These are phyloP conservation scores for Cystobasidium sp. DNA, from an alignment of 1,284 basidiomycete species.

Conservation along the genomic window DNA sequence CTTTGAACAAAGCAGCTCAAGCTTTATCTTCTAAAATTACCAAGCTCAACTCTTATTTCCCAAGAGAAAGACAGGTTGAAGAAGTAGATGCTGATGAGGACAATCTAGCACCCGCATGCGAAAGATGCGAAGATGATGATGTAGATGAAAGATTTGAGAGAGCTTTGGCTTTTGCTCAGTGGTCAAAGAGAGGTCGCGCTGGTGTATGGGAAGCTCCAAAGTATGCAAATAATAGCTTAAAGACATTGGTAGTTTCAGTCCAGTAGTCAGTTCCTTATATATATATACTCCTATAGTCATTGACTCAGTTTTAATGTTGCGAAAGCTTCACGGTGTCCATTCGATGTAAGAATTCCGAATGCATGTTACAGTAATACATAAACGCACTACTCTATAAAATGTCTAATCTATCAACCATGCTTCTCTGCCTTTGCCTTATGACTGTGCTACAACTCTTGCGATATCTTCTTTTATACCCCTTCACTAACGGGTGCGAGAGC, in stretches of 20 bases:
- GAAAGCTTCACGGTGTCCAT: background rate
- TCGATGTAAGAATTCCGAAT: slow-evolving; percentile 25
- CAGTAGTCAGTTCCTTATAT: background rate
- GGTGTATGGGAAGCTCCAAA: slow-evolving; percentile 37
- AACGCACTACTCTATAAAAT: background rate
- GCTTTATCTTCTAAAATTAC: slow-evolving; percentile 14
- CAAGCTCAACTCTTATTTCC: slow-evolving; percentile 28
- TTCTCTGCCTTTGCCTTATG: background rate
- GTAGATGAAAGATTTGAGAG: slow-evolving; percentile 33
- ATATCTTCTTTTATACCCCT: too few relatives aligned
- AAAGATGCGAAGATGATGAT: slow-evolving; percentile 1
- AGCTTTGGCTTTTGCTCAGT: slow-evolving; percentile 34
- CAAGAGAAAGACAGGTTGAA: slow-evolving; percentile 13
- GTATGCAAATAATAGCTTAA: slow-evolving; percentile 1
- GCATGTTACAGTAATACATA: background rate
- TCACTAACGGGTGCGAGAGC: too few relatives aligned
- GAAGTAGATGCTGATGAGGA: slow-evolving; percentile 3
- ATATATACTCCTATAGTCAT: too few relatives aligned
- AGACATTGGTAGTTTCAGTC: slow-evolving; percentile 5
- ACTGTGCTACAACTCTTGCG: too few relatives aligned
- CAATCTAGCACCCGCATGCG: background rate
- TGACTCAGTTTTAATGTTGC: background rate
- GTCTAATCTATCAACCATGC: too few relatives aligned
- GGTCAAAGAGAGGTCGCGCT: slow-evolving; percentile 15
- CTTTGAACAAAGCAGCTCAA: slow-evolving; percentile 7